phyloP scores from a whole-genome alignment of 176 grass and related monocot species.

The Otatea glauca region DNA sequence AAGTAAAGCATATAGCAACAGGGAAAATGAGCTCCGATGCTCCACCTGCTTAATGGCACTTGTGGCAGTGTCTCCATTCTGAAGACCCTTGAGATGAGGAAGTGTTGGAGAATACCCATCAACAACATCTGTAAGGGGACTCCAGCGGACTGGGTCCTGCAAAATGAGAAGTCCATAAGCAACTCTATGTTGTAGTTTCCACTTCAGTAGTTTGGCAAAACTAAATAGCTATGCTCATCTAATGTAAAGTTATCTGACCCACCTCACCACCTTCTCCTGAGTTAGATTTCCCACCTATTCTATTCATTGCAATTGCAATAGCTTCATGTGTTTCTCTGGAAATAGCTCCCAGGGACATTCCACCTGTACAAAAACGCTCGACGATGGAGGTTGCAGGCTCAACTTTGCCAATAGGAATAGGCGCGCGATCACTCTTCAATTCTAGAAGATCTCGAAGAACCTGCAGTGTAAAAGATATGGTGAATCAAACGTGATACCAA shows the following conservation, averaged over 20 bases:
- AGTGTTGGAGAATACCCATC: slow-evolving; percentile 99
- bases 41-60: slow-evolving; percentile 98
- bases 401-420: slow-evolving; percentile 96
- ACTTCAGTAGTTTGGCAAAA: slow-evolving; percentile 26
- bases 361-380: slow-evolving; percentile 97
- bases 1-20: background rate
- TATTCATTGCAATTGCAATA: slow-evolving; percentile 99
- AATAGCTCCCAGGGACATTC: slow-evolving; percentile 99
- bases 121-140: slow-evolving; percentile 88
- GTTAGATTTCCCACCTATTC: slow-evolving; percentile 97
- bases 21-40: slow-evolving; percentile 19
- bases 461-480: slow-evolving; percentile 46
- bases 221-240: slow-evolving; percentile 33
- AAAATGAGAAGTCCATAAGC: slow-evolving; percentile 49
- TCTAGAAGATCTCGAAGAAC: slow-evolving; percentile 99
- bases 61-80: slow-evolving; percentile 98
- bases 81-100: slow-evolving; percentile 98
- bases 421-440: slow-evolving; percentile 69
- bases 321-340: slow-evolving; percentile 99
- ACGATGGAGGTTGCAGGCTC: slow-evolving; percentile 94
- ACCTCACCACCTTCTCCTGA: slow-evolving; percentile 99
- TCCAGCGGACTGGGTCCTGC: slow-evolving; percentile 98
- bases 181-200: slow-evolving; percentile 28
- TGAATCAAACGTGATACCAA: slow-evolving; percentile 35
- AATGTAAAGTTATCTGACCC: slow-evolving; percentile 42